These are phyloP conservation scores for Stereocaulon alpinum DNA, from an alignment of 495 filamentous ascomycete genomes.

Conservation along the genomic window DNA sequence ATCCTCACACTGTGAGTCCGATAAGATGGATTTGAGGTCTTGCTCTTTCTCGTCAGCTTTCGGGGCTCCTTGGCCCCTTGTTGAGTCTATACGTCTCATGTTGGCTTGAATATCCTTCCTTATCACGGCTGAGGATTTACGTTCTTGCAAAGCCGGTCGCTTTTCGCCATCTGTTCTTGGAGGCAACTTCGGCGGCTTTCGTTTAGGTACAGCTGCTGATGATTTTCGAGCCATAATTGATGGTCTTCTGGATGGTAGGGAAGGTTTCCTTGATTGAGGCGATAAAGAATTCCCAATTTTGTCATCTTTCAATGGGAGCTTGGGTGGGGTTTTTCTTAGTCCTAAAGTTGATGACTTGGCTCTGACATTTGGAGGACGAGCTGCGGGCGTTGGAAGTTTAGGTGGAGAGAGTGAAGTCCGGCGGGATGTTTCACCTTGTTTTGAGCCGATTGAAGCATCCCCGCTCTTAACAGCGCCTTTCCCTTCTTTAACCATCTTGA, in stretches of 20 bases:
- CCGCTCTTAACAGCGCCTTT: not conserved
- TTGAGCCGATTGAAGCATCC: not conserved
- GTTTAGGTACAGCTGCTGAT: not conserved
- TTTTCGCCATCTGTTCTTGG: not conserved
- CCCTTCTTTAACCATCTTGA: not conserved
- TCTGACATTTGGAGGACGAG: not conserved
- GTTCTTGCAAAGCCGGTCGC: not conserved
- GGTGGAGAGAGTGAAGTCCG: not conserved
- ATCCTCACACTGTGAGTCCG: constrained; percentile 40
- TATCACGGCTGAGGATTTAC: not conserved
- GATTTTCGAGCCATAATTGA: not conserved
- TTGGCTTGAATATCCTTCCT: not conserved
- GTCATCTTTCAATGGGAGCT: not conserved
- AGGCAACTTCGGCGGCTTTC: constrained; percentile 8
- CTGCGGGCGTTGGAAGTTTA: not conserved
- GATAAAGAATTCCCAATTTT: not conserved
- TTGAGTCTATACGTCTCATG: not conserved
- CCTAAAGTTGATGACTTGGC: not conserved
- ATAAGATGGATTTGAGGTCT: constrained; percentile 38
- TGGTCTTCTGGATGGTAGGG: constrained; percentile 1
- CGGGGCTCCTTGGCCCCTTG: constrained; percentile 3
- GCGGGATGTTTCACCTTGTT: not conserved
- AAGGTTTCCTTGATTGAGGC: constrained; percentile 2
- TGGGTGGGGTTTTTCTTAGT: not conserved
- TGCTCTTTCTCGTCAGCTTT: constrained; percentile 31